Percentiles rank a stretch among this genome's conserved stretches.
Conservation (phyloP, 2,329 filamentous ascomycete species). For the Aspergillus ibericus region DNA sequence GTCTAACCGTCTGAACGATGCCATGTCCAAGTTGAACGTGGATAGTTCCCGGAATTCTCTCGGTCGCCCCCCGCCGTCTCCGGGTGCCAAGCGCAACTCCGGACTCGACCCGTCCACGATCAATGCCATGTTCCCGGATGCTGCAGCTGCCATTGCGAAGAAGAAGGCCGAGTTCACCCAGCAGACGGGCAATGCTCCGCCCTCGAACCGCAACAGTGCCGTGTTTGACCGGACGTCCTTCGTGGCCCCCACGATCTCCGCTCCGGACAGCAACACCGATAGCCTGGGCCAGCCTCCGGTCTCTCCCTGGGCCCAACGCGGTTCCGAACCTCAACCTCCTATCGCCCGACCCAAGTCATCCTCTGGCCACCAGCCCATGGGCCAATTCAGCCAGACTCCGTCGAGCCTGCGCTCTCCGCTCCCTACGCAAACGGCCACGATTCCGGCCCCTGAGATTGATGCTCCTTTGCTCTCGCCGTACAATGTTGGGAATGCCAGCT, state of each 20-base stretch:
- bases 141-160: conserved; percentile 94
- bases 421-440: conserved; percentile 79
- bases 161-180: conserved; percentile 98
- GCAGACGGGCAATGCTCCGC: conserved; percentile 83
- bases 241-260: conserved; percentile 71
- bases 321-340: conserved; percentile 51
- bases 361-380: conserved; percentile 77
- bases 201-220: conserved; percentile 89
- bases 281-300: conserved; percentile 64
- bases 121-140: conserved; percentile 98
- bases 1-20: conserved; percentile 92
- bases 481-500: conserved; percentile 78
- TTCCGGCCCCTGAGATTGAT: conserved; percentile 72
- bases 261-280: conserved; percentile 62
- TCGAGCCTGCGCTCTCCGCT: conserved; percentile 79
- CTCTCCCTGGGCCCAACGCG: conserved; percentile 74
- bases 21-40: conserved; percentile 91
- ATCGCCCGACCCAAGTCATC: conserved; percentile 73
- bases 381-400: conserved; percentile 85
- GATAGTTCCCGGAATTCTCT: conserved; percentile 85
- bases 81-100: conserved; percentile 84
- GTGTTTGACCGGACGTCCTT: conserved; percentile 74
- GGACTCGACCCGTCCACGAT: conserved; percentile 91
- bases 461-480: conserved; percentile 82
- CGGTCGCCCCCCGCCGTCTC: conserved; percentile 73